A percentile compares a stretch with the other conserved stretches of the same genome.
Evolutionary conservation across 768 basidiomycete species (phyloP).

Genomic region (Cystobasidium tubakii): DNA sequence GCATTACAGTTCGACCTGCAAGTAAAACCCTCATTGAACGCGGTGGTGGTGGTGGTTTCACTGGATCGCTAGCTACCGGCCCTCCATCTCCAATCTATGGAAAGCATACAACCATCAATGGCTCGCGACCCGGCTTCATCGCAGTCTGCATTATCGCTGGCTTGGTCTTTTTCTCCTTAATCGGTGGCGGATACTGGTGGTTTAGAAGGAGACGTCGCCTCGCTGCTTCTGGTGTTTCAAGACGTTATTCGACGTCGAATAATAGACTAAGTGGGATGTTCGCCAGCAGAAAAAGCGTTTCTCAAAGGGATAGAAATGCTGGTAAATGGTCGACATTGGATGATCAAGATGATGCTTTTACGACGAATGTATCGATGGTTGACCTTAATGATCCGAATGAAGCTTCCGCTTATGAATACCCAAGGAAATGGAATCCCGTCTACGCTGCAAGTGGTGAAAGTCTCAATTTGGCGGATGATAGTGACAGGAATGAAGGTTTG

Average conservation of each 20-base stretch:
- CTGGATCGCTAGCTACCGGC: neutral
- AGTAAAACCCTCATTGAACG: neutral
- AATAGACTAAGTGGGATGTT: neutral
- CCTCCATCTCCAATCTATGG: slow-evolving; percentile 19
- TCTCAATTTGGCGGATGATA: neutral
- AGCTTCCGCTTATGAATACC: neutral
- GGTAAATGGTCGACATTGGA: slow-evolving; percentile 5
- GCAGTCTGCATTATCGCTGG: slow-evolving; percentile 27
- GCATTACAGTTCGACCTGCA: neutral
- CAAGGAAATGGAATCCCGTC: neutral
- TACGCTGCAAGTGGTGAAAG: slow-evolving; percentile 30
- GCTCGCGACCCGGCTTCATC: slow-evolving; percentile 23
- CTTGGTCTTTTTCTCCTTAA: slow-evolving; percentile 21
- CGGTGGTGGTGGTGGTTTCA: neutral
- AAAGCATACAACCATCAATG: slow-evolving; percentile 26
- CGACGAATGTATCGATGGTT: slow-evolving; percentile 18
- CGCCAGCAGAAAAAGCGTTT: neutral
- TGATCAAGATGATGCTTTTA: slow-evolving; percentile 22
- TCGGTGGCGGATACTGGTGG: slow-evolving; percentile 24
- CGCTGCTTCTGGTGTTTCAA: neutral
- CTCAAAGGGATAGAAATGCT: neutral
- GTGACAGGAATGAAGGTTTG: neutral
- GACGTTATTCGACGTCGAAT: neutral
- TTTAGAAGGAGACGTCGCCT: neutral
- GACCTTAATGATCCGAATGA: slow-evolving; percentile 5